Base-by-base conservation (phyloP, 805 yeast species). In the Blastobotrys attinorum region DNA sequence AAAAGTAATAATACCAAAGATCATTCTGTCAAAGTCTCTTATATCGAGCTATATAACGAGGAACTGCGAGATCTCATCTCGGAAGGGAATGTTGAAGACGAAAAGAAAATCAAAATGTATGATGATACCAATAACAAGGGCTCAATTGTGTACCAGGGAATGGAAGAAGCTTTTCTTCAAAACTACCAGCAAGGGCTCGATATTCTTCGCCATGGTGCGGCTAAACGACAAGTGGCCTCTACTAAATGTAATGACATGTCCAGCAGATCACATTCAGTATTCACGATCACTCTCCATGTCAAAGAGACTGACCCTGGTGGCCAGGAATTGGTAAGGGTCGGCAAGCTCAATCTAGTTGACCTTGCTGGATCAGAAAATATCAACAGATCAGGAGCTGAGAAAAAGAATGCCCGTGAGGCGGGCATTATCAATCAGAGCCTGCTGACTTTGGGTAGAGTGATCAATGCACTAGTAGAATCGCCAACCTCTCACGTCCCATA, bases 301-400 rank as follows among this genome's bases (percentile, higher is more conserved):
- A 78, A 75, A 46, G 73, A 71, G 50, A 63, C 65, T 22, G 71
- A 69, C 40, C 56, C 67, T 2, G 71, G 73, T 2, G 74, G 75
- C 3, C 75, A 74, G 53, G 79, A 76, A 47, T 50, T 66, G 23
- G 69, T 73, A 47, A 63, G 77, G 48, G 63, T 71, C 22, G 81
- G 88, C 3, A 85, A 83, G 56, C 71, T 85, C 59, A 85, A 87
- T 56, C 65, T 87, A 25, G 97, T 89, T 4, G 97, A 89, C 65
- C 69, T 89, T 50, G 97, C 97, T 0, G 97, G 97, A 0, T 84
- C 95, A 3, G 97, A 89, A 61, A 87, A 88, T 58, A 81, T 89
- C 44, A 73, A 68, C 49, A 68, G 87, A 54, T 83, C 95, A 0
- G 97, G 97, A 3, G 95, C 96, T 0, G 70, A 76, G 17, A 79